A percentile compares a stretch with the other conserved stretches of the same genome.
Evolutionary conservation across 306 rosid species (phyloP).

Genomic region (Cucurbita moschata): DNA sequence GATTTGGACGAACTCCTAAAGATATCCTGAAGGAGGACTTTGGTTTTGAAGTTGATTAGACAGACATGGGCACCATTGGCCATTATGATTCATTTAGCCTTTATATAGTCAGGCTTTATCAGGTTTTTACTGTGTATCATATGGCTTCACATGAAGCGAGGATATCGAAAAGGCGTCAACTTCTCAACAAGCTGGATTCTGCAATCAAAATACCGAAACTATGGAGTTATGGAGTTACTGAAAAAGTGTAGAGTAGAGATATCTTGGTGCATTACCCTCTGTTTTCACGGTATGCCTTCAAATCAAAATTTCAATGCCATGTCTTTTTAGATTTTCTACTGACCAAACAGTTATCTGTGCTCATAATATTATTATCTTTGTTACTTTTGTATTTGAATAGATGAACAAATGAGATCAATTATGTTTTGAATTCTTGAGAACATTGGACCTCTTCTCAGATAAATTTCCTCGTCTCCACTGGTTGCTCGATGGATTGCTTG

Average conservation of each 20-base stretch:
- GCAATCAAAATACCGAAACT: neutral
- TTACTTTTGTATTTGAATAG: neutral
- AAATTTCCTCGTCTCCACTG: neutral
- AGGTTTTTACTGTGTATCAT: neutral
- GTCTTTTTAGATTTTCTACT: neutral
- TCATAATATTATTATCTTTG: neutral
- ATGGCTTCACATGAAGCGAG: neutral
- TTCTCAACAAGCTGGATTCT: neutral
- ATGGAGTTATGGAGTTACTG: neutral
- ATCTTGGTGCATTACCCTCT: neutral
- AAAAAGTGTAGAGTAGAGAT: neutral
- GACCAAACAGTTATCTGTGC: neutral
- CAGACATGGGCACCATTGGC: neutral
- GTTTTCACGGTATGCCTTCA: neutral
- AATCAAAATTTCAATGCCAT: neutral
- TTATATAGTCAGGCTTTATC: neutral
- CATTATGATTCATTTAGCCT: neutral
- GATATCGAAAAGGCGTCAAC: neutral
- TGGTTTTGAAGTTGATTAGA: conserved; percentile 19
- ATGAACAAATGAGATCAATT: neutral
- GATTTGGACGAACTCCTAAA: conserved; percentile 41
- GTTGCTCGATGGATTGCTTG: neutral
- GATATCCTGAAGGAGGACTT: conserved; percentile 36
- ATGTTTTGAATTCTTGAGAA: neutral
- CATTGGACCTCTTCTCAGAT: neutral